Base-by-base conservation (phyloP, 352 stramenopile species). In the Globisporangium splendens region DNA sequence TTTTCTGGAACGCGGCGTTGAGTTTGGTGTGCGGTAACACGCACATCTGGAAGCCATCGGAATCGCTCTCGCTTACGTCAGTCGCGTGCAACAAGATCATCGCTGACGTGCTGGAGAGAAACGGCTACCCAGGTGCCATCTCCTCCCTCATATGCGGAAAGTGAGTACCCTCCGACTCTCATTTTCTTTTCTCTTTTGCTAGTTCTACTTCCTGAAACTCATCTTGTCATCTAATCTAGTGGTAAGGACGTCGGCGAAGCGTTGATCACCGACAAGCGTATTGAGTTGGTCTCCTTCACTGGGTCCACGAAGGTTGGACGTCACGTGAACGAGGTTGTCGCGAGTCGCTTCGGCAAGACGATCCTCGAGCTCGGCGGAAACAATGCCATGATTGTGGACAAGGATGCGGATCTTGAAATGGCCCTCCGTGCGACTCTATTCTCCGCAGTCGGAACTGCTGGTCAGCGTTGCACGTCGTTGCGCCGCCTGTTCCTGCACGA, bases 321-420 rank as follows among this genome's bases (percentile, higher is more conserved):
- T 49, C 77, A 95, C 50, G 90, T 97, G 46, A 93, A 92, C 55
- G 63, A 93, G 53, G 73, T 90, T 18, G 89, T 98, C 21, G 88
- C 85, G n/a, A 73, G 73, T 8, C 84, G 91, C 50, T 97, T 97
- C 65, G 91, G 91, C 60, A 95, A 96, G 70, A 89, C 82, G 33
- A 92, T 98, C 58, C 77, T 98, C 5, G 91, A 98, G 57, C 69
- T 97, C 5, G 91, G 91, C 20, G 91, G 91, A 46, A 98, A 98
- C 73, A 98, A 97, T 61, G 91, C 91, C 13, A 97, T 96, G 79
- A 96, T 97, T 55, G 83, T 98, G n/a, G 84, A 96, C 69, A 80
- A 92, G 66, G 79, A 95, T 56, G 91, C 91, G 12, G 88, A 98
- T 59, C 63, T 96, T 18, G 85, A 97, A 62, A 92, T 97, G 81